Percentiles rank a stretch among this genome's conserved stretches.
Evolutionary conservation across 2,329 filamentous ascomycete genomes (phyloP).

Genomic region (Dactylellina leptospora): DNA sequence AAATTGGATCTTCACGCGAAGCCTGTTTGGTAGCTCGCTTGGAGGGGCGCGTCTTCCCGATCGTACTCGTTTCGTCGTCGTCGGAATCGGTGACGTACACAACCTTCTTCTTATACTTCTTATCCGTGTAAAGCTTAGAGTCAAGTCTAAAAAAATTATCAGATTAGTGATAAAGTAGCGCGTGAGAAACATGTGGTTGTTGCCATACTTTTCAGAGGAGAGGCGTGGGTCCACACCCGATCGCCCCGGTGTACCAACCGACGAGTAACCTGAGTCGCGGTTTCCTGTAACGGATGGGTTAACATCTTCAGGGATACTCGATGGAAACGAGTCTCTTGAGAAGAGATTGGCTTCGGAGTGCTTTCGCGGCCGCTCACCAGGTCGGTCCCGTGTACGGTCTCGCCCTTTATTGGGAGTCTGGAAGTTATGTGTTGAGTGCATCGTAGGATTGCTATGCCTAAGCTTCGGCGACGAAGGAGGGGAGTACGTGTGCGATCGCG

Average conservation of each 20-base stretch:
- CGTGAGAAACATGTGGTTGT: neutral
- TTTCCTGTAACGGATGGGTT: slow-evolving; percentile 39
- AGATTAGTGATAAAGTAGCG: slow-evolving; percentile 18
- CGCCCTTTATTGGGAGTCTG: slow-evolving; percentile 37
- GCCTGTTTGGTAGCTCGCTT: slow-evolving; percentile 42
- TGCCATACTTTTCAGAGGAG: slow-evolving; percentile 49
- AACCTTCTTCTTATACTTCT: slow-evolving; percentile 46
- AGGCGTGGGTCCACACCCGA: slow-evolving; percentile 17
- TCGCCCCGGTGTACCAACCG: slow-evolving; percentile 33
- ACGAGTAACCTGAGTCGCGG: slow-evolving; percentile 50
- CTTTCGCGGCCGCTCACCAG: slow-evolving; percentile 41
- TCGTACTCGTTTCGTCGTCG: slow-evolving; percentile 35
- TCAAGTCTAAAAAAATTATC: slow-evolving; percentile 23
- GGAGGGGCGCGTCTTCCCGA: slow-evolving; percentile 32
- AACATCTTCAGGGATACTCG: slow-evolving; percentile 49
- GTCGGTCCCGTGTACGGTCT: slow-evolving; percentile 46
- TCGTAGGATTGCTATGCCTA: slow-evolving; percentile 47
- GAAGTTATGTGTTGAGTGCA: slow-evolving; percentile 39
- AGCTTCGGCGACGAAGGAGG: slow-evolving; percentile 38
- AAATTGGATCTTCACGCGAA: slow-evolving; percentile 37
- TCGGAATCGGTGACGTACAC: slow-evolving; percentile 48
- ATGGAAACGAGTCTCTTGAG: slow-evolving; percentile 39
- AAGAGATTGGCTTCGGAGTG: slow-evolving; percentile 47
- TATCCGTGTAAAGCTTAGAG: slow-evolving; percentile 21
- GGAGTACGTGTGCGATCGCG: slow-evolving; percentile 37